A percentile compares a stretch with the other conserved stretches of the same genome.
phyloP scores from a whole-genome alignment of 371 early-diverging fungal genomes.

The Saksenaea oblongispora region DNA sequence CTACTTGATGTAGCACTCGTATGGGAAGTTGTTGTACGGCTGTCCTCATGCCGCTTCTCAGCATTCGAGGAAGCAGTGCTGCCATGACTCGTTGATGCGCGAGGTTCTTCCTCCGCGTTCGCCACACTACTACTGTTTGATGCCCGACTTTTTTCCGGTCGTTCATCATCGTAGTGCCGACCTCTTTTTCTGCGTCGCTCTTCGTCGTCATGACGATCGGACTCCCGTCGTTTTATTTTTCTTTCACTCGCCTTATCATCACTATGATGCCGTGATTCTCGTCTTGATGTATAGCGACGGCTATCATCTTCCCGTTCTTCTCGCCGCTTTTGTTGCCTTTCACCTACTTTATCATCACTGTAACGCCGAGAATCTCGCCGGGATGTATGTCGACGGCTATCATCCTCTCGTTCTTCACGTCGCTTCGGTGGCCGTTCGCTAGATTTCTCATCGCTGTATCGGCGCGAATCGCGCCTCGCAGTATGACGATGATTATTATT shows the following conservation, averaged over 20 bases:
- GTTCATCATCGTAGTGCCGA: slow-evolving; percentile 1
- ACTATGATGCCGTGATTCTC: slow-evolving; percentile 2
- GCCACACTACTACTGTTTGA: neutral
- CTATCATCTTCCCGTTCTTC: neutral
- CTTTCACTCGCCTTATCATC: neutral
- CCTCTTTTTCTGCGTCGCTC: slow-evolving; percentile 4
- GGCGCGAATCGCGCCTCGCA: slow-evolving; percentile 4
- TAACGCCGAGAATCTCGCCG: slow-evolving; percentile 3
- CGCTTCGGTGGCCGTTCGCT: neutral
- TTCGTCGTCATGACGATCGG: slow-evolving; percentile 8
- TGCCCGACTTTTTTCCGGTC: neutral
- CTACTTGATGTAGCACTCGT: neutral
- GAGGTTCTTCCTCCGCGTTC: slow-evolving; percentile 4
- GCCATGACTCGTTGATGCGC: neutral
- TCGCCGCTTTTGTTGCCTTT: neutral
- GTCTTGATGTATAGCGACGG: slow-evolving; percentile 2
- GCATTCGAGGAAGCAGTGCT: neutral
- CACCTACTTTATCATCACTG: neutral
- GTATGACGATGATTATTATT: slow-evolving; percentile 14
- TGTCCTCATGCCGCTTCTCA: neutral
- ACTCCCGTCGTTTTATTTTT: neutral
- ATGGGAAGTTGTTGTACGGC: neutral
- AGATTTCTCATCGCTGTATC: neutral
- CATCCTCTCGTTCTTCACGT: neutral
- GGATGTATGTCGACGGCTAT: slow-evolving; percentile 6